A percentile compares a stretch with the other conserved stretches of the same genome.
phyloP scores from a whole-genome alignment of 192 early-diverging fungal species.

The Helicostylum pulchrum region DNA sequence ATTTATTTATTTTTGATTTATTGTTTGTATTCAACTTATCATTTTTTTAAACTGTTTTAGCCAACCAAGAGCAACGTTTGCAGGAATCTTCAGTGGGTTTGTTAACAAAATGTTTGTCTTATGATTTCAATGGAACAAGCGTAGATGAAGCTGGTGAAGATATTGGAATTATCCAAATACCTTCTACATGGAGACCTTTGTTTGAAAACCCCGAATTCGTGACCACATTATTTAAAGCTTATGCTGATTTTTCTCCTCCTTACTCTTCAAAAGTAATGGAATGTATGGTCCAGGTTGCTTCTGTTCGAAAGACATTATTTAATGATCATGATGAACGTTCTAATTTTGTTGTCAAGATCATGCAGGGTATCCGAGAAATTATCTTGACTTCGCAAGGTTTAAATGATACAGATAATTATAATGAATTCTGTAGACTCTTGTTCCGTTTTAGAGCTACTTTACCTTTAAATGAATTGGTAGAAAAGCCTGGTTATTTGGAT shows the following conservation, averaged over 20 bases:
- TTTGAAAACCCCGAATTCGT: conserved; percentile 72
- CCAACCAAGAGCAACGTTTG: conserved; percentile 33
- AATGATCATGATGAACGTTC: conserved; percentile 69
- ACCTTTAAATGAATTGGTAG: conserved; percentile 76
- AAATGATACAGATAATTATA: conserved; percentile 75
- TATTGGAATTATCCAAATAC: conserved; percentile 64
- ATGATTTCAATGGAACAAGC: conserved; percentile 80
- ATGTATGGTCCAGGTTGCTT: conserved; percentile 72
- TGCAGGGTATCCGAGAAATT: conserved; percentile 68
- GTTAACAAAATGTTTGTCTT: conserved; percentile 65
- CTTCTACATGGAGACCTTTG: conserved; percentile 74
- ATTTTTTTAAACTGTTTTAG: conserved; percentile 17
- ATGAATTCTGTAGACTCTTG: conserved; percentile 82
- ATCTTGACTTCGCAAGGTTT: conserved; percentile 58
- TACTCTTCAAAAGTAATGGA: conserved; percentile 66
- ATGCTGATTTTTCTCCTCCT: conserved; percentile 56
- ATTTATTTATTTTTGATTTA: neutral
- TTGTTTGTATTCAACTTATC: too few relatives aligned
- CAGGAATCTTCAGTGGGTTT: conserved; percentile 56
- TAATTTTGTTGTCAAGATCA: conserved; percentile 64
- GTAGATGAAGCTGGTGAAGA: conserved; percentile 81
- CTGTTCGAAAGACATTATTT: conserved; percentile 83
- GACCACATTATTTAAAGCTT: conserved; percentile 67
- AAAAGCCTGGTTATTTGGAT: conserved; percentile 61
- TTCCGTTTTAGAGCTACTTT: conserved; percentile 79